phyloP scores from a whole-genome alignment of 2,329 filamentous ascomycete species.

The Fusarium coicis region DNA sequence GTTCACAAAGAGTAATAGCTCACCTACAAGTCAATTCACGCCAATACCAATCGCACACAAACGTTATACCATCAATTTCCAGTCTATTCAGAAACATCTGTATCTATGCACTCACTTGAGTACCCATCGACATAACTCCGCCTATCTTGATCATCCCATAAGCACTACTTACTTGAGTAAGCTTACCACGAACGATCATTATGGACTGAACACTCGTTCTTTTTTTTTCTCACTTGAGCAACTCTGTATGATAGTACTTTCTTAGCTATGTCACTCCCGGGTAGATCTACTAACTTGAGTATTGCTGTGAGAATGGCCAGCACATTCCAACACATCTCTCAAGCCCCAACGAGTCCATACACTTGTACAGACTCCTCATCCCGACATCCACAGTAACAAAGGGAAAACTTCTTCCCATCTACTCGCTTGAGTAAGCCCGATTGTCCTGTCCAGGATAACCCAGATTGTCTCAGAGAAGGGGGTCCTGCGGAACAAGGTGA shows the following conservation, averaged over 20 bases:
- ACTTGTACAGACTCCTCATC: background rate
- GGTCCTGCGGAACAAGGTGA: background rate
- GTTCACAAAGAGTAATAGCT: background rate
- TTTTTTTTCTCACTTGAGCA: background rate
- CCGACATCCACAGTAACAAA: background rate
- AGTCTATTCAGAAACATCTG: background rate
- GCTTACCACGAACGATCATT: background rate
- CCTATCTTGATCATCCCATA: background rate
- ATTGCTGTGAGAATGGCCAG: background rate
- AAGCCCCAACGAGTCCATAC: background rate
- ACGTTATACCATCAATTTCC: background rate
- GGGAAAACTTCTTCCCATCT: background rate
- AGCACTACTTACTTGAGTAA: background rate
- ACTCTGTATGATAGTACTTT: accelerated
- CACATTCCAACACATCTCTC: background rate
- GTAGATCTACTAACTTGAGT: background rate
- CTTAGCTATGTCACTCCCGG: background rate
- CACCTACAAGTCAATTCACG: background rate
- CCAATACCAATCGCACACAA: accelerated
- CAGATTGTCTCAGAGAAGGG: background rate
- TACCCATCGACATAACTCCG: background rate
- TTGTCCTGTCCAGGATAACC: background rate
- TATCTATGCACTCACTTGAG: background rate
- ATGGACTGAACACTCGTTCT: background rate
- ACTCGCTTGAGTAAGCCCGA: background rate